phyloP scores from a whole-genome alignment of 2,329 filamentous ascomycete species.

The Pseudohalonectria lignicola region DNA sequence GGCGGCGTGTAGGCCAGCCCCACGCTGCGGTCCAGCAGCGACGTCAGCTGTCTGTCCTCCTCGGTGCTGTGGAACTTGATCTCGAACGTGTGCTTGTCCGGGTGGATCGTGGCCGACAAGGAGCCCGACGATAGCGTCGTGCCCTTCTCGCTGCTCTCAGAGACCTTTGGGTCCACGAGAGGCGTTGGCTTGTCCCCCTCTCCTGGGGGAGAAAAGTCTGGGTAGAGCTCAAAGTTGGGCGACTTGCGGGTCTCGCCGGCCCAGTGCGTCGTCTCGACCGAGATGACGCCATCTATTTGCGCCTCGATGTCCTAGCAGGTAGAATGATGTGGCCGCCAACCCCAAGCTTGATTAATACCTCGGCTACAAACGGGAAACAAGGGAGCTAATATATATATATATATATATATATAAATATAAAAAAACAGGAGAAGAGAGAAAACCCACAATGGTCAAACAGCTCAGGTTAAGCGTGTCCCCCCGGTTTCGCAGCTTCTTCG shows the following conservation, averaged over 20 bases:
- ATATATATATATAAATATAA: too few relatives aligned
- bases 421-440: background rate
- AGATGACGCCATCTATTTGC: conserved; percentile 47
- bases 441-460: conserved; percentile 37
- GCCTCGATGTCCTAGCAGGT: conserved; percentile 39
- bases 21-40: conserved; percentile 41
- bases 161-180: conserved; percentile 23
- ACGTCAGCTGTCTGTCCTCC: conserved; percentile 29
- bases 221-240: conserved; percentile 48
- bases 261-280: conserved; percentile 47
- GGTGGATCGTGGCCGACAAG: conserved; percentile 28
- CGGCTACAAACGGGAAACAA: too few relatives aligned
- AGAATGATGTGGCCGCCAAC: background rate
- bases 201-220: conserved; percentile 37
- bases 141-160: conserved; percentile 19
- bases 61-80: conserved; percentile 42
- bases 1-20: conserved; percentile 45
- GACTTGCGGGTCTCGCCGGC: conserved; percentile 37
- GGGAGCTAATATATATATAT: too few relatives aligned
- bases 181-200: too few relatives aligned
- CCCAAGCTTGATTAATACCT: background rate
- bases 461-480: conserved; percentile 45
- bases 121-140: conserved; percentile 40
- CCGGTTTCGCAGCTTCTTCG: conserved; percentile 38
- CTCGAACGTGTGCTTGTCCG: conserved; percentile 38